These are phyloP conservation scores for Saccharum officinarum DNA, from an alignment of 176 grass and related monocot genomes.

Conservation along the genomic window DNA sequence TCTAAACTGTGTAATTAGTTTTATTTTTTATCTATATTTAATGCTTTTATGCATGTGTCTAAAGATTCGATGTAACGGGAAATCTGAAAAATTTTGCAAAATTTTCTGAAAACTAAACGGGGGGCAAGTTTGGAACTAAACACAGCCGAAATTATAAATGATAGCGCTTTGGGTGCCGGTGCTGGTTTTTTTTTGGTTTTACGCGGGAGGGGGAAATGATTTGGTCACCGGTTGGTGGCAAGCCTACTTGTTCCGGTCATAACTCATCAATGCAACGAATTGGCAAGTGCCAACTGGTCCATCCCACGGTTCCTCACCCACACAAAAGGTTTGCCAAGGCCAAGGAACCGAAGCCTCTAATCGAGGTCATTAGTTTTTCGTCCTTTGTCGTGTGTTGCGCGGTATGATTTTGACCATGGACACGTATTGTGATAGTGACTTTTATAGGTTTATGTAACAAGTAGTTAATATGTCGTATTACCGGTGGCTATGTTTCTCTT, in stretches of 20 bases:
- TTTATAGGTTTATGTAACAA: not conserved
- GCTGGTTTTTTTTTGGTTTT: conserved; percentile 19
- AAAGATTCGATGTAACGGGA: no score
- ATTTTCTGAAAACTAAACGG: no score
- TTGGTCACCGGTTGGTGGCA: conserved; percentile 41
- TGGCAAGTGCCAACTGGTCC: conserved; percentile 4
- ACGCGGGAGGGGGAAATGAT: not conserved
- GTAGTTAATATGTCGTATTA: not conserved
- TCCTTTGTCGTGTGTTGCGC: not conserved
- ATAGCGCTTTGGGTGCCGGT: not conserved
- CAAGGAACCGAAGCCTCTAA: not conserved
- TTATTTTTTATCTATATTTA: no score
- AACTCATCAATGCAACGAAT: conserved; percentile 23
- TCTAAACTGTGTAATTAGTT: no score
- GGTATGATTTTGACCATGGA: not conserved
- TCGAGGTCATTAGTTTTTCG: not conserved
- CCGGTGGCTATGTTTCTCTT: no score
- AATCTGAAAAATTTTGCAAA: no score
- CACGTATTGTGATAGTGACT: not conserved
- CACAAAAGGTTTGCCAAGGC: not conserved
- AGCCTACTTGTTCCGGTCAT: not conserved
- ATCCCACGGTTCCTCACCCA: not conserved
- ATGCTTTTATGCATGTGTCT: no score
- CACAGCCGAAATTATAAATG: not conserved
- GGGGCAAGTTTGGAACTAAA: no score